Conservation (phyloP, 1,284 basidiomycete species). For the Vanrija humicola region DNA sequence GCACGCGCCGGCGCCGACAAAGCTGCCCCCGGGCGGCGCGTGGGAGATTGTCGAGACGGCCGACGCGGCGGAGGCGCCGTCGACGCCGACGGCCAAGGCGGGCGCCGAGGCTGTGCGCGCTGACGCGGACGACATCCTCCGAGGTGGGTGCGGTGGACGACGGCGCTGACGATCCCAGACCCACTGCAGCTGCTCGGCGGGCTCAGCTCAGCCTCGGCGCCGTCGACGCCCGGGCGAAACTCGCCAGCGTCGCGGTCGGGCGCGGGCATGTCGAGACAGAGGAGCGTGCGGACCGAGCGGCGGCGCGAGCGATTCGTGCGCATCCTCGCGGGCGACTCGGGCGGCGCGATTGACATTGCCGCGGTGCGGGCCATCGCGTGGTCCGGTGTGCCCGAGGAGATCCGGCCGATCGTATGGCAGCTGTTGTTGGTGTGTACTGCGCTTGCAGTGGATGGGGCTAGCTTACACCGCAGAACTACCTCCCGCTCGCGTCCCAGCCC, state of each 20-base stretch:
- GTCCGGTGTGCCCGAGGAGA: constrained; percentile 84
- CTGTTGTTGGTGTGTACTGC: constrained; percentile 69
- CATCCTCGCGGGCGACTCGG: constrained; percentile 33
- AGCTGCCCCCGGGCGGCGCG: constrained; percentile 41
- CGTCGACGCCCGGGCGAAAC: not conserved
- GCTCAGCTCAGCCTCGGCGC: constrained; percentile 19
- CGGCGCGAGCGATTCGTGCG: constrained; percentile 44
- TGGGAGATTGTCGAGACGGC: constrained; percentile 46
- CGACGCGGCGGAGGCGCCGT: constrained; percentile 19
- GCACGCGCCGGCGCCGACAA: constrained; percentile 1
- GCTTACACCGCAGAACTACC: constrained; percentile 65
- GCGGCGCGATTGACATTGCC: constrained; percentile 27
- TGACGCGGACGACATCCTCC: constrained; percentile 68
- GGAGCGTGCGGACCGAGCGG: constrained; percentile 54
- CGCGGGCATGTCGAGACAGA: constrained; percentile 56
- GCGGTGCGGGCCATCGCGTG: constrained; percentile 88
- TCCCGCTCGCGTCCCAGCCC: constrained; percentile 74
- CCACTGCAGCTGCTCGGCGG: constrained; percentile 52
- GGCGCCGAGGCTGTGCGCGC: constrained; percentile 56
- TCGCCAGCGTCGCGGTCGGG: not conserved
- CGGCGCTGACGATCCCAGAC: constrained; percentile 49
- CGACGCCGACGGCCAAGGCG: constrained; percentile 26
- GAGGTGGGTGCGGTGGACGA: constrained; percentile 52
- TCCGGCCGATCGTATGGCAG: constrained; percentile 92
- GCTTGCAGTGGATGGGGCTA: not conserved